phyloP scores from a whole-genome alignment of 2,329 filamentous ascomycete genomes.

The Pestalotiopsis sp. region DNA sequence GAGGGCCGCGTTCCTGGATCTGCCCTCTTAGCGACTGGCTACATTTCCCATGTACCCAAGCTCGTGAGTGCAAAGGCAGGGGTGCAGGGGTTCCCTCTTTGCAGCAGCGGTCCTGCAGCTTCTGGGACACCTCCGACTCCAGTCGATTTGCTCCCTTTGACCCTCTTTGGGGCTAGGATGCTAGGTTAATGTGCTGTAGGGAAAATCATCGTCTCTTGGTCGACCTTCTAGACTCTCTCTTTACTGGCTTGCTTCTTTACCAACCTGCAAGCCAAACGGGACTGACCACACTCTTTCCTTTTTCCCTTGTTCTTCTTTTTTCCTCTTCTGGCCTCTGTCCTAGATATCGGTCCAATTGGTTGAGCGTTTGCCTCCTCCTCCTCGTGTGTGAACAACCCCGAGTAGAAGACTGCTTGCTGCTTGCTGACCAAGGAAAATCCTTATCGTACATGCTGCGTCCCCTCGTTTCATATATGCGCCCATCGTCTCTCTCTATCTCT shows the following conservation, averaged over 20 bases:
- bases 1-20: not conserved
- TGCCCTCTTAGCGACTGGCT: not conserved
- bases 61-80: not conserved
- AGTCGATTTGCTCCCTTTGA: not conserved
- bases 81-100: not conserved
- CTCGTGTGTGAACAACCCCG: slow-evolving; percentile 7
- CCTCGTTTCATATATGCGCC: slow-evolving; percentile 20
- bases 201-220: slow-evolving; percentile 1
- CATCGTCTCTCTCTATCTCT: slow-evolving; percentile 3
- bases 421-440: slow-evolving; percentile 5
- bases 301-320: not conserved
- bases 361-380: slow-evolving; percentile 15
- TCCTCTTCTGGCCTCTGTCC: slow-evolving; percentile 19
- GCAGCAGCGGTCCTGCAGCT: not conserved
- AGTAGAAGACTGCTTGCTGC: not conserved
- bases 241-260: slow-evolving; percentile 20
- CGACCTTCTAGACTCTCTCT: slow-evolving; percentile 1
- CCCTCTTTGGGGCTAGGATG: not conserved
- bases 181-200: not conserved
- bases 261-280: slow-evolving; percentile 19
- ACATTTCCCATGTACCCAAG: no score
- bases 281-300: slow-evolving; percentile 15
- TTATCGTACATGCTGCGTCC: slow-evolving; percentile 2
- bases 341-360: slow-evolving; percentile 20
- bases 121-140: not conserved